A percentile compares a stretch with the other conserved stretches of the same genome.
These are phyloP conservation scores for Auricularia sp. DNA, from an alignment of 768 basidiomycete species.

Conservation along the genomic window DNA sequence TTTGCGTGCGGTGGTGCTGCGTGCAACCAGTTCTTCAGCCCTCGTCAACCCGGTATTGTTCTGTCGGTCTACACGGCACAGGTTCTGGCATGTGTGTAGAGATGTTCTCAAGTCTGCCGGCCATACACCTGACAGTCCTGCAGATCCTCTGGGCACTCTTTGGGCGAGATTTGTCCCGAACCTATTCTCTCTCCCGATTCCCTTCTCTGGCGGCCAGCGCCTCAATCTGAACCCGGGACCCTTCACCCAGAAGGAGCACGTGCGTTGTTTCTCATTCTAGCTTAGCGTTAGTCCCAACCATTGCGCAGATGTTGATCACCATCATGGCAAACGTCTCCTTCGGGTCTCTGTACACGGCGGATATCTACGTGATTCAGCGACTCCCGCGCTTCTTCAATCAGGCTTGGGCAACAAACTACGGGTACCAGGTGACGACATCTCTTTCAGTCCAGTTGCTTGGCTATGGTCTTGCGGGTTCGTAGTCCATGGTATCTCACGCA, in stretches of 20 bases:
- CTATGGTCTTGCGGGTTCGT: not conserved
- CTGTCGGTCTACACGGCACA: constrained; percentile 13
- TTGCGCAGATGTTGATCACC: constrained; percentile 17
- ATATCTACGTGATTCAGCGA: not conserved
- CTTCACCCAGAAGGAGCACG: constrained; percentile 69
- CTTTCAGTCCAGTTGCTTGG: not conserved
- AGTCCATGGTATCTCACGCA: too few relatives aligned
- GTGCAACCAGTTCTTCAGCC: constrained; percentile 7
- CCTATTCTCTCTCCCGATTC: constrained; percentile 20
- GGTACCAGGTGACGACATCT: not conserved
- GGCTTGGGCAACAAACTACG: constrained; percentile 2
- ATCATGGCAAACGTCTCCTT: constrained; percentile 15
- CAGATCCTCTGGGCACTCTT: constrained; percentile 24
- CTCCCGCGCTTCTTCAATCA: constrained; percentile 2
- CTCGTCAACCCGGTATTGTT: constrained; percentile 2
- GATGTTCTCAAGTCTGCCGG: constrained; percentile 2
- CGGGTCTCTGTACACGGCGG: not conserved
- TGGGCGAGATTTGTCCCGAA: constrained; percentile 48
- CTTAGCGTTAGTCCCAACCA: too few relatives aligned
- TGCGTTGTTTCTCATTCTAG: constrained; percentile 16
- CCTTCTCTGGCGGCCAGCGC: constrained; percentile 35
- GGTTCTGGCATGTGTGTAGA: constrained; percentile 13
- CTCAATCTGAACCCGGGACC: constrained; percentile 48
- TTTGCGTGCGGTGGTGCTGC: constrained; percentile 4
- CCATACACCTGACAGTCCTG: constrained; percentile 11